A percentile compares a stretch with the other conserved stretches of the same genome.
These are phyloP conservation scores for Macadamia tetraphylla DNA, from an alignment of 164 flowering plant species.

Conservation along the genomic window DNA sequence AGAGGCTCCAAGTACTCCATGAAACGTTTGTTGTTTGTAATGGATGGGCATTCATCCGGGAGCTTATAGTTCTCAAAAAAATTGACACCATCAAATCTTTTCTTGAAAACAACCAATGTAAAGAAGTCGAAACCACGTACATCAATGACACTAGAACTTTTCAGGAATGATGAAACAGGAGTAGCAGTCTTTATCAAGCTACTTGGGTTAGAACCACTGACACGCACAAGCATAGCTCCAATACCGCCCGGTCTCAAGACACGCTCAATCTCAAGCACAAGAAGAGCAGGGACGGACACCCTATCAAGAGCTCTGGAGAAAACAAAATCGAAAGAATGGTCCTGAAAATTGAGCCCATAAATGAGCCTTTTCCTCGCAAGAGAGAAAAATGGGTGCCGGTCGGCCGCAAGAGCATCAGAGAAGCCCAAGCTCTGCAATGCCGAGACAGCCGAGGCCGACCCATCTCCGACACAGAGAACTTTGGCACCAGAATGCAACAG, in stretches of 20 bases:
- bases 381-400: constrained; percentile 39
- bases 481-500: constrained; percentile 39
- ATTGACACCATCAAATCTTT: constrained; percentile 28
- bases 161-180: constrained; percentile 61
- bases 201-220: constrained; percentile 25
- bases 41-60: constrained; percentile 55
- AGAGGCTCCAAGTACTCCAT: constrained; percentile 57
- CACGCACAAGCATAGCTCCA: constrained; percentile 64
- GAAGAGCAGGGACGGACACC: constrained; percentile 73
- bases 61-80: constrained; percentile 44
- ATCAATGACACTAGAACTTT: constrained; percentile 54
- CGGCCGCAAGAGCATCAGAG: constrained; percentile 27
- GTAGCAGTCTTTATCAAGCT: constrained; percentile 63
- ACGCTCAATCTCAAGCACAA: constrained; percentile 80
- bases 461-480: constrained; percentile 73
- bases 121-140: constrained; percentile 37
- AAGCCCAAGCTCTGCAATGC: constrained; percentile 59
- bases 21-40: constrained; percentile 42
- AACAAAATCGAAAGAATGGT: constrained; percentile 70
- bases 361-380: constrained; percentile 33
- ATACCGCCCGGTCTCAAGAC: constrained; percentile 67
- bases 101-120: constrained; percentile 67
- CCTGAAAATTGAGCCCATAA: constrained; percentile 47
- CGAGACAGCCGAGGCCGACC: constrained; percentile 39
- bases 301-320: constrained; percentile 54